Conservation (phyloP, 2,329 filamentous ascomycete species). For the Lasiodiplodia gonubiensis region DNA sequence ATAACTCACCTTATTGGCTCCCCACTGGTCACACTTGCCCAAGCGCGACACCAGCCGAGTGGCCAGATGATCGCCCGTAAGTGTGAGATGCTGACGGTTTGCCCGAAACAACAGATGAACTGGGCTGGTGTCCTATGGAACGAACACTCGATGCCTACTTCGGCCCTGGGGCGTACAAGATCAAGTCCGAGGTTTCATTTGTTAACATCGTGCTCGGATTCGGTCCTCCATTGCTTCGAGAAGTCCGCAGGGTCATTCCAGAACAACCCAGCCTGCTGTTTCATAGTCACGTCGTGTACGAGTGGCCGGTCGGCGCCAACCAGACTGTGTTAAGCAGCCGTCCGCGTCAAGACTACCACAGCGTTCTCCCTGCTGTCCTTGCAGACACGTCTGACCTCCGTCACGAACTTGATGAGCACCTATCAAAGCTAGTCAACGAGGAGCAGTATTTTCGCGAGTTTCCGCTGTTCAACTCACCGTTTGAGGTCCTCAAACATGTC, state of each 20-base stretch:
- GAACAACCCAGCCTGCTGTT: slow-evolving; percentile 29
- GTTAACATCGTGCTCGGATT: slow-evolving; percentile 45
- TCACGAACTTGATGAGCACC: slow-evolving; percentile 39
- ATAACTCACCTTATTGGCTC: background rate
- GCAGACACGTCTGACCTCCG: slow-evolving; percentile 34
- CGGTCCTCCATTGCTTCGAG: slow-evolving; percentile 37
- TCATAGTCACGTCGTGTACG: slow-evolving; percentile 46
- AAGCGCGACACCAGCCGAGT: background rate
- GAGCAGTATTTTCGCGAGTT: slow-evolving; percentile 41
- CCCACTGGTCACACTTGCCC: background rate
- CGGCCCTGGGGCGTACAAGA: slow-evolving; percentile 32
- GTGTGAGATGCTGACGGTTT: slow-evolving; percentile 11
- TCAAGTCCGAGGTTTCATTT: slow-evolving; percentile 35
- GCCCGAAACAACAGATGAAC: slow-evolving; percentile 32
- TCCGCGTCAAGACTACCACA: slow-evolving; percentile 32
- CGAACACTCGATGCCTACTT: slow-evolving; percentile 39
- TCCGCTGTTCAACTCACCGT: slow-evolving; percentile 41
- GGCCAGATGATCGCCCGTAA: background rate
- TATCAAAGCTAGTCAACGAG: slow-evolving; percentile 41
- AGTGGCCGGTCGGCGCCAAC: slow-evolving; percentile 40
- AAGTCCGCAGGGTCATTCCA: slow-evolving; percentile 38
- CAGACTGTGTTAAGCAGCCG: slow-evolving; percentile 15
- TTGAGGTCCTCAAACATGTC: slow-evolving; percentile 42
- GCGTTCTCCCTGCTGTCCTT: slow-evolving; percentile 44
- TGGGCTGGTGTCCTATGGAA: slow-evolving; percentile 45